These are phyloP conservation scores for Globisporangium irregulare DNA, from an alignment of 352 stramenopile species.

Conservation along the genomic window DNA sequence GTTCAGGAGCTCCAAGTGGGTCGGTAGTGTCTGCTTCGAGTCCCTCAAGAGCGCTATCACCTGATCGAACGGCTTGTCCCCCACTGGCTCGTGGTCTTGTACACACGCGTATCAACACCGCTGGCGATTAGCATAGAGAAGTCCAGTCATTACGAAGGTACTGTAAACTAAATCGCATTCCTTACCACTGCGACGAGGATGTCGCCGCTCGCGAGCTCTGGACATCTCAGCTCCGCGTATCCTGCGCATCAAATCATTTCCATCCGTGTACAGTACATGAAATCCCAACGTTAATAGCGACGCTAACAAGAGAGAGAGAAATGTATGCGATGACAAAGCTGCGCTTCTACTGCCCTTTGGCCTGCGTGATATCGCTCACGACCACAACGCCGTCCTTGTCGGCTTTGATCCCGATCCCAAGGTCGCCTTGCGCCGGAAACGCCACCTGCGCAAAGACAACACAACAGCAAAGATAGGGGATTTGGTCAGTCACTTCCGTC, in stretches of 20 bases:
- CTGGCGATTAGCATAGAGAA: not conserved
- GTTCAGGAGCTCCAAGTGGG: slow-evolving; percentile 28
- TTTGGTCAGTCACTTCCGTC: too few relatives aligned
- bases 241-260: slow-evolving; percentile 16
- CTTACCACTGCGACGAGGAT: slow-evolving; percentile 34
- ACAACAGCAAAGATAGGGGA: too few relatives aligned
- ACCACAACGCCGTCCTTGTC: slow-evolving; percentile 25
- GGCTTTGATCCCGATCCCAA: slow-evolving; percentile 31
- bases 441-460: slow-evolving; percentile 13
- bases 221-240: slow-evolving; percentile 26
- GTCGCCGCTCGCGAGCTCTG: slow-evolving; percentile 27
- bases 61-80: slow-evolving; percentile 21
- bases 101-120: too few relatives aligned
- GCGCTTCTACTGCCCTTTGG: slow-evolving; percentile 12
- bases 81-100: slow-evolving; percentile 12
- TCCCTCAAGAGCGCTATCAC: slow-evolving; percentile 28
- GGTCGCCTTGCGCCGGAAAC: slow-evolving; percentile 24
- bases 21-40: slow-evolving; percentile 18
- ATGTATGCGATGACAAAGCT: too few relatives aligned
- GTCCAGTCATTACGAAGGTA: not conserved
- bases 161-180: not conserved
- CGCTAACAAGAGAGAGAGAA: not conserved
- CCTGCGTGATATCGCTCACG: slow-evolving; percentile 25
- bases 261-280: not conserved
- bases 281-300: not conserved